These are phyloP conservation scores for Annulohypoxylon bovei DNA, from an alignment of 495 filamentous ascomycete genomes.

Conservation along the genomic window DNA sequence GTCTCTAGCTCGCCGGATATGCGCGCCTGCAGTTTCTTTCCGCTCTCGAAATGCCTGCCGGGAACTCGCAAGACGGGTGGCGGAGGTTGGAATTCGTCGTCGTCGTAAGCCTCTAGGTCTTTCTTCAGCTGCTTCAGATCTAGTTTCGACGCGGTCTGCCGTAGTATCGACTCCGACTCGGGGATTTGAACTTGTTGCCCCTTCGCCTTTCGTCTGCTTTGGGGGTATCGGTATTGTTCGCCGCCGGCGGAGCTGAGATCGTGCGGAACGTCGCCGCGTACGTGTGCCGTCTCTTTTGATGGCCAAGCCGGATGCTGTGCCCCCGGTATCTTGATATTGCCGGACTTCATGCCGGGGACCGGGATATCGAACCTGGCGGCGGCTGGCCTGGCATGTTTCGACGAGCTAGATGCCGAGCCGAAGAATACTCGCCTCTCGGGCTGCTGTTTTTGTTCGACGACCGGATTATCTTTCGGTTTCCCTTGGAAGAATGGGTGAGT, in stretches of 20 bases:
- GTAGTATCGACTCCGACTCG: constrained; percentile 57
- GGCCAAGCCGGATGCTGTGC: constrained; percentile 75
- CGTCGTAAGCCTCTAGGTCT: constrained; percentile 50
- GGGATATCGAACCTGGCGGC: constrained; percentile 40
- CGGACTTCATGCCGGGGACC: constrained; percentile 46
- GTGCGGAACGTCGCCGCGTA: constrained; percentile 53
- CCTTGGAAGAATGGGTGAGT: constrained; percentile 85
- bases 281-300: constrained; percentile 68
- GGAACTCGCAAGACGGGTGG: constrained; percentile 59
- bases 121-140: constrained; percentile 38
- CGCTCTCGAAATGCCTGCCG: constrained; percentile 60
- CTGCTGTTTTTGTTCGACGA: constrained; percentile 31
- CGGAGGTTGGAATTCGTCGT: constrained; percentile 51
- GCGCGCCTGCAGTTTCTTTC: constrained; percentile 55
- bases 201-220: constrained; percentile 60
- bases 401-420: constrained; percentile 49
- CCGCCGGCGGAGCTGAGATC: background rate
- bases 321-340: constrained; percentile 65
- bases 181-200: constrained; percentile 54
- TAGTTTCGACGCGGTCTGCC: constrained; percentile 7
- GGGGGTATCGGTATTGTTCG: background rate
- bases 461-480: constrained; percentile 43
- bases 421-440: constrained; percentile 45
- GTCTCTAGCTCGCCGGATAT: constrained; percentile 50
- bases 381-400: constrained; percentile 38